Base-by-base conservation (phyloP, 352 stramenopile species). In the Phytophthora constricta region DNA sequence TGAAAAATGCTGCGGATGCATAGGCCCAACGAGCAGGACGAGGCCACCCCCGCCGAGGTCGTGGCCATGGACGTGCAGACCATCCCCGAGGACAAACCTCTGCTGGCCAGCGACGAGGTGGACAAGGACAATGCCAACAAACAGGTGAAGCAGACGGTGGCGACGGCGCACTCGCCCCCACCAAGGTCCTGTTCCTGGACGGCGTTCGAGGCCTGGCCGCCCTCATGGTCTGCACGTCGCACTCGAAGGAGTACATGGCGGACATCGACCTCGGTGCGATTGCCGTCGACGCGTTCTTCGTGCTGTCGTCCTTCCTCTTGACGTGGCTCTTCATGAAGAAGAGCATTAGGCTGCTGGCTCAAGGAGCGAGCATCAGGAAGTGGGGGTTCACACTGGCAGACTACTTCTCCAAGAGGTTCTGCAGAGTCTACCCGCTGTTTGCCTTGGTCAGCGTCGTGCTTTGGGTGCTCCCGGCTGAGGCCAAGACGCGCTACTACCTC, bases 361-460 rank as follows among this genome's bases (percentile, higher is more conserved):
- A 72, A 41, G 41, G 56, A 13, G 63, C 66, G 2, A 74, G 41
- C n/a, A 25, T 57, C 20, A 31, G 43, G 5, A 47, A 64, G 25
- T 77, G 70, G 70, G n/a, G 13, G 5, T 65, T 74, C 28, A 74
- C 51, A 9, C 52, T 80, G 17, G 13, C 27, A 13, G 77, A 87
- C 65, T 87, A 87, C 46, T 77, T 82, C 41, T 74, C 51, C 23
- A 86, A 84, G 28, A 68, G 77, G 1, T 82, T 89, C 52, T 79
- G 82, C 25, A 68, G 77, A 46, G 80, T 89, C 3, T 87, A 89
- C 37, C 80, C 80, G 50, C 63, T 89, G 2, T 89, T 89, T 26
- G 62, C 63, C 13, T 58, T 76, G 11, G 67, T 73, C 13, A 76
- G 72, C 10, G 22, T 71, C 45, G 56, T 79, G 19, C 43, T 84